Evolutionary conservation across 164 flowering plant genomes (phyloP).

Genomic region (Tetracentron sinense): DNA sequence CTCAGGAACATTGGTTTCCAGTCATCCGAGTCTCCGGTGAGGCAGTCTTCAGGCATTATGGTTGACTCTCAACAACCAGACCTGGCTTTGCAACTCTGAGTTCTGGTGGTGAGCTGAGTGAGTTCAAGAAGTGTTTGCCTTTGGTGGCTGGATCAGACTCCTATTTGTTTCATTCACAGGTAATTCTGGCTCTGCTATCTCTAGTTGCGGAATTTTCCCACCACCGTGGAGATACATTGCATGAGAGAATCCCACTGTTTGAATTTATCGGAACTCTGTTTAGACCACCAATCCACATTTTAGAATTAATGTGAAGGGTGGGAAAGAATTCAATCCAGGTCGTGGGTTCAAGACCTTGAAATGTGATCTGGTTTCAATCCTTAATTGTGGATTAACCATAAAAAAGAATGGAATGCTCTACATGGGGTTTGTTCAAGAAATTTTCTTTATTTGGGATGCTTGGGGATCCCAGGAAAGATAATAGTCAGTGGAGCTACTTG

Average conservation of each 20-base stretch:
- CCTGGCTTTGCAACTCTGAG: slow-evolving; percentile 86
- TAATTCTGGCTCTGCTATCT: too few species aligned
- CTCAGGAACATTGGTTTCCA: slow-evolving; percentile 70
- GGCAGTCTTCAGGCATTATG: slow-evolving; percentile 49
- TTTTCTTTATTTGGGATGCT: too few species aligned
- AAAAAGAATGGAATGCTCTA: too few species aligned
- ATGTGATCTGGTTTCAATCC: slow-evolving; percentile 3
- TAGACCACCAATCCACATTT: too few species aligned
- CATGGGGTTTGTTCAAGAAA: too few species aligned
- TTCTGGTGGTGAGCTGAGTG: neutral
- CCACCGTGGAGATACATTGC: neutral
- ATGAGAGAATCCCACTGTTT: neutral
- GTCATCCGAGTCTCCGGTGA: slow-evolving; percentile 72
- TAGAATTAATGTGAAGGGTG: too few species aligned
- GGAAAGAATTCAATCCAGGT: neutral
- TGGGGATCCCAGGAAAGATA: too few species aligned
- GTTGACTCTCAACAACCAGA: slow-evolving; percentile 93
- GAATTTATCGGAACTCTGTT: too few species aligned
- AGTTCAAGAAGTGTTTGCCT: too few species aligned
- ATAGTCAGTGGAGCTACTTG: too few species aligned
- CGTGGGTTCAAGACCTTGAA: slow-evolving; percentile 2
- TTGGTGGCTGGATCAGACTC: neutral
- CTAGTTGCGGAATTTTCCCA: neutral
- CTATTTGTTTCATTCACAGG: too few species aligned
- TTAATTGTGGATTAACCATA: too few species aligned